phyloP scores from a whole-genome alignment of 495 filamentous ascomycete genomes.

The Venustampulla echinocandica region DNA sequence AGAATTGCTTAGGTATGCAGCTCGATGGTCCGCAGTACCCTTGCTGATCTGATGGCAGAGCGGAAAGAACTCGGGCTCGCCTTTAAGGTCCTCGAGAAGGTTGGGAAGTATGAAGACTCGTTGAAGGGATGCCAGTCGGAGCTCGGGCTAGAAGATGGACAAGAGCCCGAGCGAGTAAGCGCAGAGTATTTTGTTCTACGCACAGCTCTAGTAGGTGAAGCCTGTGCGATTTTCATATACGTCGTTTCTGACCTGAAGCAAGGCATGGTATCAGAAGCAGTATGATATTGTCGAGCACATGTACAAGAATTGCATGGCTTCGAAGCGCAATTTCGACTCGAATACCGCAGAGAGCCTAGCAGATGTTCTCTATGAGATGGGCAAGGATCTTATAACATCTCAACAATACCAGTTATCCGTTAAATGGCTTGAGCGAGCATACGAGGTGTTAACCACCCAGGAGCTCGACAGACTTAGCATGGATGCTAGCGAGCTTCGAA shows the following conservation, averaged over 20 bases:
- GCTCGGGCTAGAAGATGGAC: slow-evolving; percentile 23
- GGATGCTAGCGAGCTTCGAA: slow-evolving; percentile 52
- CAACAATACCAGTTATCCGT: slow-evolving; percentile 45
- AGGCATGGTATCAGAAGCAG: slow-evolving; percentile 66
- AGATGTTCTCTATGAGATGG: slow-evolving; percentile 66
- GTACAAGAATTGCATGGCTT: slow-evolving; percentile 48
- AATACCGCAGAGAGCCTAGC: slow-evolving; percentile 53
- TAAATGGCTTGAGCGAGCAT: slow-evolving; percentile 69
- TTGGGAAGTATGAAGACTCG: slow-evolving; percentile 52
- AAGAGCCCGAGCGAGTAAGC: slow-evolving; percentile 31
- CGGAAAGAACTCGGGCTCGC: slow-evolving; percentile 43
- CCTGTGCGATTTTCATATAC: neutral
- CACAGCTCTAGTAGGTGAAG: slow-evolving; percentile 49
- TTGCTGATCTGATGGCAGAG: slow-evolving; percentile 19
- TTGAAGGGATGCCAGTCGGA: slow-evolving; percentile 34
- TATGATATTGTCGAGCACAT: slow-evolving; percentile 71
- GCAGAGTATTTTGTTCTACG: slow-evolving; percentile 64
- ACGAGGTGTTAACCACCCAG: slow-evolving; percentile 47
- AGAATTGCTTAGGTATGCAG: slow-evolving; percentile 52
- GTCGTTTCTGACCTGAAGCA: neutral
- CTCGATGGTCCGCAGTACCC: neutral
- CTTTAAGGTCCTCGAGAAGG: slow-evolving; percentile 51
- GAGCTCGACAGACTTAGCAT: slow-evolving; percentile 47
- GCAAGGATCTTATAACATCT: slow-evolving; percentile 46
- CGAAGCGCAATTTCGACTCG: slow-evolving; percentile 35